These are phyloP conservation scores for Penicillium parvum DNA, from an alignment of 495 filamentous ascomycete genomes.

Conservation along the genomic window DNA sequence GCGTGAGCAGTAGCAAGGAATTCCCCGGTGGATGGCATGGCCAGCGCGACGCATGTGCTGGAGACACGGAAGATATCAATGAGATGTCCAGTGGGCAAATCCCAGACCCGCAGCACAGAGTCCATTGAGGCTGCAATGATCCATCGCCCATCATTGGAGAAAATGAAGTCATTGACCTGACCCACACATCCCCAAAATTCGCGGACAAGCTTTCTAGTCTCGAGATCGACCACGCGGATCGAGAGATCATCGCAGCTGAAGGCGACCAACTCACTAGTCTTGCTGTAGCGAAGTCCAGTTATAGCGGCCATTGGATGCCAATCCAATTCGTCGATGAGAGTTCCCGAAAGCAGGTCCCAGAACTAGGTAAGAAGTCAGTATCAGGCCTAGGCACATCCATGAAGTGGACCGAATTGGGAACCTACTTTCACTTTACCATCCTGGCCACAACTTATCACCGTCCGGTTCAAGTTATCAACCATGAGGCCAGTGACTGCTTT, in stretches of 20 bases:
- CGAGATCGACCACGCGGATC: conserved; percentile 83
- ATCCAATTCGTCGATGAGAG: conserved; percentile 73
- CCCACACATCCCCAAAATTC: conserved; percentile 88
- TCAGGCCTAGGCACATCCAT: conserved; percentile 5
- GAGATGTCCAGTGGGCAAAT: conserved; percentile 89
- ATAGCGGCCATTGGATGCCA: conserved; percentile 76
- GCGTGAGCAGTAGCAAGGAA: conserved; percentile 86
- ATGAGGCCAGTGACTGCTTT: conserved; percentile 79
- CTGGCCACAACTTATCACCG: conserved; percentile 75
- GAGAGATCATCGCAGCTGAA: conserved; percentile 85
- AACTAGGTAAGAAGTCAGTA: conserved; percentile 47
- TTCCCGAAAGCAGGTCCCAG: conserved; percentile 85
- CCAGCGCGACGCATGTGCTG: conserved; percentile 71
- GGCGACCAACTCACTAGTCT: conserved; percentile 79
- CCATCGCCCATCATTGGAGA: conserved; percentile 93
- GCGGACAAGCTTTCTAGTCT: conserved; percentile 82
- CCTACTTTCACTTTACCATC: conserved; percentile 85
- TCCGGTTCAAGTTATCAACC: conserved; percentile 78
- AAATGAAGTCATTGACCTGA: conserved; percentile 78
- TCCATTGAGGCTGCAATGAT: conserved; percentile 85
- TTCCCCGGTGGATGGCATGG: conserved; percentile 86
- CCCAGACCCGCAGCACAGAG: conserved; percentile 81
- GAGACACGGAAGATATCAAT: conserved; percentile 81
- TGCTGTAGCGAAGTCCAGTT: conserved; percentile 73
- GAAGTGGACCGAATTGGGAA: neutral